A percentile compares a stretch with the other conserved stretches of the same genome.
These are phyloP conservation scores for Candolleomyces efflorescens DNA, from an alignment of 768 basidiomycete species.

Conservation along the genomic window DNA sequence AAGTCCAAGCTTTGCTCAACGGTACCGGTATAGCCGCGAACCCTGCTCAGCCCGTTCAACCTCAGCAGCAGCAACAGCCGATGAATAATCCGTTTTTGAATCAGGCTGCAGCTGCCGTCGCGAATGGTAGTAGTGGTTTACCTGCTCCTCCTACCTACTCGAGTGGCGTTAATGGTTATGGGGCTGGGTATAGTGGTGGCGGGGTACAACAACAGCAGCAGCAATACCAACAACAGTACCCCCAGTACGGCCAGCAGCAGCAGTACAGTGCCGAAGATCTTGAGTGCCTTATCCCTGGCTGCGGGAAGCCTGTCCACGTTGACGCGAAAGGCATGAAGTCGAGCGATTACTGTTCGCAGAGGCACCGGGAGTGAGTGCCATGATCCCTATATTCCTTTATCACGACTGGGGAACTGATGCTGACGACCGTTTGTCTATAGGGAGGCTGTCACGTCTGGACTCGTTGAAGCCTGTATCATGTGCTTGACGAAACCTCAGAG, in stretches of 20 bases:
- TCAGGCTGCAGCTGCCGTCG: neutral
- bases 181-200: constrained; percentile 13
- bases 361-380: constrained; percentile 58
- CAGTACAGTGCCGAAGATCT: constrained; percentile 31
- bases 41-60: neutral
- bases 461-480: constrained; percentile 58
- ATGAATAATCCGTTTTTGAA: constrained; percentile 30
- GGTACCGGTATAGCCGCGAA: constrained; percentile 8
- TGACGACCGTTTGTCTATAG: constrained; percentile 25
- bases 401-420: neutral
- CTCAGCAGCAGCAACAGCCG: constrained; percentile 9
- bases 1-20: constrained; percentile 36
- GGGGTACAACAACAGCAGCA: constrained; percentile 14
- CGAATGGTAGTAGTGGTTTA: constrained; percentile 21
- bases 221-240: constrained; percentile 12
- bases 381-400: neutral
- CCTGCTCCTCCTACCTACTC: constrained; percentile 19
- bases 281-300: constrained; percentile 53
- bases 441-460: constrained; percentile 52
- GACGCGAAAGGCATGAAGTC: constrained; percentile 47
- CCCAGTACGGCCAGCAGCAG: neutral
- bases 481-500: constrained; percentile 58
- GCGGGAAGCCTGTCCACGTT: constrained; percentile 52
- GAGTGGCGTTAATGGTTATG: constrained; percentile 7
- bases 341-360: constrained; percentile 55